These are phyloP conservation scores for Diutina mesorugosa DNA, from an alignment of 1,139 yeast genomes.

Conservation along the genomic window DNA sequence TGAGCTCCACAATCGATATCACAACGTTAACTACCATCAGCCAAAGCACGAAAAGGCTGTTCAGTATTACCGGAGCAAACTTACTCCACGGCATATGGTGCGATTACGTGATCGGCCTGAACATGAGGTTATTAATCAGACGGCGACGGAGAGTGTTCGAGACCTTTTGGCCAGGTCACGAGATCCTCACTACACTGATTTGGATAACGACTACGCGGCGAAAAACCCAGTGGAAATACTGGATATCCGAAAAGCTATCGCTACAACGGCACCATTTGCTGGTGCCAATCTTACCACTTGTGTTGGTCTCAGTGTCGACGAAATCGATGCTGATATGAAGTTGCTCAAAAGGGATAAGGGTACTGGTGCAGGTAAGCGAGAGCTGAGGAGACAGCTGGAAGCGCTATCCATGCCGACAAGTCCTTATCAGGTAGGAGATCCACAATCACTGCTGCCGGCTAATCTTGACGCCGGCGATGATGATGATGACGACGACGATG, in stretches of 20 bases:
- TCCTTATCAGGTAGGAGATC: background rate
- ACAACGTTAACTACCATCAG: conserved; percentile 9
- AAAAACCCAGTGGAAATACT: conserved; percentile 24
- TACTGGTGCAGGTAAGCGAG: background rate
- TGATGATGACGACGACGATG: background rate
- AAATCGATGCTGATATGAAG: background rate
- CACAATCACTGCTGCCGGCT: background rate
- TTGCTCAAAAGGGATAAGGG: background rate
- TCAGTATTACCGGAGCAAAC: conserved; percentile 20
- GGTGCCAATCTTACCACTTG: background rate
- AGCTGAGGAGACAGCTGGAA: background rate
- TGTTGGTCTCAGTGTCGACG: background rate
- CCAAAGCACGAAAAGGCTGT: conserved; percentile 9
- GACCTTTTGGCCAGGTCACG: conserved; percentile 9
- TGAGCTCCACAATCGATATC: conserved; percentile 6
- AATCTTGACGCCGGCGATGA: background rate
- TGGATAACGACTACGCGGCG: conserved; percentile 13
- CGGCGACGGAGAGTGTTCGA: conserved; percentile 1
- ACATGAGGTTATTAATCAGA: background rate
- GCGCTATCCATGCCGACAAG: background rate
- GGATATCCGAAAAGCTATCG: conserved; percentile 6
- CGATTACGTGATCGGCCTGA: conserved; percentile 3
- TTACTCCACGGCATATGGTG: conserved; percentile 9
- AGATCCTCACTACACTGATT: conserved; percentile 15
- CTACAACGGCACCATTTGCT: background rate